Conservation (phyloP, 2,329 filamentous ascomycete species). For the Neurospora crassa region DNA sequence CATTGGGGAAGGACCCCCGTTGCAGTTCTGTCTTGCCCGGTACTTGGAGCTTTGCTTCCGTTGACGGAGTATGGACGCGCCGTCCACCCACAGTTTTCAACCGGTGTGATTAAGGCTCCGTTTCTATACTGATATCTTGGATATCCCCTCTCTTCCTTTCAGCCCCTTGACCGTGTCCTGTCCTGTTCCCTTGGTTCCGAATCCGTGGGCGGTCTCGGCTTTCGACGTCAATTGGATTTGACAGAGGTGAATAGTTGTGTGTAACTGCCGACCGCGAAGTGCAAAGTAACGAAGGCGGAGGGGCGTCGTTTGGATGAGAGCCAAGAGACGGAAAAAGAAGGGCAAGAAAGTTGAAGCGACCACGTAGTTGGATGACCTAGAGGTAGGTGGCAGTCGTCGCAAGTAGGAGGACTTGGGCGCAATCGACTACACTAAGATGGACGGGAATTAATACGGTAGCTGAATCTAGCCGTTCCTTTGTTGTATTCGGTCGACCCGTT, state of each 20-base stretch:
- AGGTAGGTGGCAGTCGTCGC: background rate
- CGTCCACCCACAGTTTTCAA: background rate
- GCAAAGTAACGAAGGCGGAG: background rate
- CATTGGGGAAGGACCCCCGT: conserved; percentile 15
- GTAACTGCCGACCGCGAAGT: background rate
- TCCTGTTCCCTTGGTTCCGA: background rate
- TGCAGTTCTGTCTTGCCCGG: background rate
- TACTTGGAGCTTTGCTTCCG: background rate
- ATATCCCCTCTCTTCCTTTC: background rate
- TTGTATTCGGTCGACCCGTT: background rate
- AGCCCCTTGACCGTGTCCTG: background rate
- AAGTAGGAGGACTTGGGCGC: background rate
- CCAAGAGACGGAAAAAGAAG: background rate
- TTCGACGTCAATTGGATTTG: background rate
- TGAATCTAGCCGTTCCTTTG: background rate
- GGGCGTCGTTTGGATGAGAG: background rate
- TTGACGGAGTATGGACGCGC: background rate
- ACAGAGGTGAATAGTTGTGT: background rate
- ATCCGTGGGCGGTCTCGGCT: background rate
- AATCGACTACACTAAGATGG: background rate
- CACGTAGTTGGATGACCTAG: background rate
- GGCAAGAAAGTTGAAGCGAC: background rate
- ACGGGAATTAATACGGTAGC: background rate
- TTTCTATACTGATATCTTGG: background rate
- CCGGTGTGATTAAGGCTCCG: background rate